Base-by-base conservation (phyloP, 306 rosid species). In the Cucumis hystrix region DNA sequence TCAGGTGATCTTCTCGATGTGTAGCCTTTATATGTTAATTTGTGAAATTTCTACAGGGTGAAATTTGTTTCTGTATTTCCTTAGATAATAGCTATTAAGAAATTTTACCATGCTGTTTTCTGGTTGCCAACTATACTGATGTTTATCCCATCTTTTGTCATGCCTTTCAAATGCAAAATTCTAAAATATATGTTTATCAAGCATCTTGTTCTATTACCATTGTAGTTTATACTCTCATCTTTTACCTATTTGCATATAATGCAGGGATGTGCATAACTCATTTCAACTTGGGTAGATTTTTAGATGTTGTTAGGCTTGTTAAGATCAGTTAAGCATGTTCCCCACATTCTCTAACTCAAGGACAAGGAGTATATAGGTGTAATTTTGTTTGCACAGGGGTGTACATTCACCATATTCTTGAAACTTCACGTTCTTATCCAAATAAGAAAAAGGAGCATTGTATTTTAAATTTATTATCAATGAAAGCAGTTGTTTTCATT, bases 1-100 rank as follows among this genome's bases (percentile, higher is more conserved):
- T 83, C 95, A 95, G 98, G 98, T 92, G 79, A 82, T 78, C 83
- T 80, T 74, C 51, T 62, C 74, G 68, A 78, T 33, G 60, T 41
- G 63, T 68, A 78, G 80, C 82, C 25, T 35, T 54, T 72, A n/a
- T 60, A 61, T 61, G 28, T 72, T 18, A 59, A 59, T 69, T 18
- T 79, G 52, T 23, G 54, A 74, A 52, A 21, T 79, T 69, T 79
- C 20, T 20, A 21, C 49, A 11, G 70, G 28, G 17, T 25, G 66
- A 61, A 35, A 35, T 37, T 37, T 67, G 33, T 67, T 47, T 65
- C 6, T 65, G 23, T 18, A 16, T 65, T 65, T 64, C 39, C 51
- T 5, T 67, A n/a, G 43, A 67, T 10, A 41, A 40, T 40, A 67
- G 15, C 49, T 15, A 41, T 15, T 20, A 28, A 41, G 33, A 41